phyloP scores from a whole-genome alignment of 192 early-diverging fungal genomes.

The Coemansia sp. region DNA sequence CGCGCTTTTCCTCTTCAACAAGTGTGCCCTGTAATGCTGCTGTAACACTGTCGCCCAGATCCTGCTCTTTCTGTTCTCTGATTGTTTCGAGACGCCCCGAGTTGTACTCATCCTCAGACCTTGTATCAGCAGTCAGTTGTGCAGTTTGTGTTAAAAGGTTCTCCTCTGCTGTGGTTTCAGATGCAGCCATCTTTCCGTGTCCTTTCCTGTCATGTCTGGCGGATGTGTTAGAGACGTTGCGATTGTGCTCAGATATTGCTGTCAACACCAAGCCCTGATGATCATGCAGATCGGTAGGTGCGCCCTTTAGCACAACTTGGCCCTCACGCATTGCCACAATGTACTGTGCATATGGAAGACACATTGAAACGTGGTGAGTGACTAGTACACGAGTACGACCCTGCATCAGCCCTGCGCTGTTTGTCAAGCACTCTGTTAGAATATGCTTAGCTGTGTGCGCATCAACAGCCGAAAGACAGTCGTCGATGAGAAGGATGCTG shows the following conservation, averaged over 20 bases:
- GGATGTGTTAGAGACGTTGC: neutral
- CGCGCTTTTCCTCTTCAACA: slow-evolving; percentile 79
- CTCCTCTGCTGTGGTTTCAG: neutral
- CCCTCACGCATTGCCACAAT: slow-evolving; percentile 67
- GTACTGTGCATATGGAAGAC: slow-evolving; percentile 47
- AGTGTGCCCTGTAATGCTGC: slow-evolving; percentile 57
- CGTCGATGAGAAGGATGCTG: slow-evolving; percentile 72
- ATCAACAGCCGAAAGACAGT: slow-evolving; percentile 91
- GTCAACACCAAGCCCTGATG: slow-evolving; percentile 33
- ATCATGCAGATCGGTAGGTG: slow-evolving; percentile 49
- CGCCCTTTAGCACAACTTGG: slow-evolving; percentile 55
- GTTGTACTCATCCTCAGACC: slow-evolving; percentile 33
- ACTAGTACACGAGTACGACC: slow-evolving; percentile 82
- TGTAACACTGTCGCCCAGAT: slow-evolving; percentile 21
- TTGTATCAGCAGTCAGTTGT: neutral
- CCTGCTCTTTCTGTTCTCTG: slow-evolving; percentile 30
- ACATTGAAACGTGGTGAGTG: slow-evolving; percentile 76
- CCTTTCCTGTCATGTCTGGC: neutral
- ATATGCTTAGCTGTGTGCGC: slow-evolving; percentile 89
- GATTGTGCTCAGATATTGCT: slow-evolving; percentile 3
- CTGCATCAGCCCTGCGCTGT: slow-evolving; percentile 59
- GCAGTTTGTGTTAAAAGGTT: neutral
- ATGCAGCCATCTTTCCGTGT: neutral
- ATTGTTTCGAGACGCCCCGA: slow-evolving; percentile 19
- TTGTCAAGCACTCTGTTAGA: slow-evolving; percentile 70